These are phyloP conservation scores for Penicillium steckii DNA, from an alignment of 495 filamentous ascomycete genomes.

Conservation along the genomic window DNA sequence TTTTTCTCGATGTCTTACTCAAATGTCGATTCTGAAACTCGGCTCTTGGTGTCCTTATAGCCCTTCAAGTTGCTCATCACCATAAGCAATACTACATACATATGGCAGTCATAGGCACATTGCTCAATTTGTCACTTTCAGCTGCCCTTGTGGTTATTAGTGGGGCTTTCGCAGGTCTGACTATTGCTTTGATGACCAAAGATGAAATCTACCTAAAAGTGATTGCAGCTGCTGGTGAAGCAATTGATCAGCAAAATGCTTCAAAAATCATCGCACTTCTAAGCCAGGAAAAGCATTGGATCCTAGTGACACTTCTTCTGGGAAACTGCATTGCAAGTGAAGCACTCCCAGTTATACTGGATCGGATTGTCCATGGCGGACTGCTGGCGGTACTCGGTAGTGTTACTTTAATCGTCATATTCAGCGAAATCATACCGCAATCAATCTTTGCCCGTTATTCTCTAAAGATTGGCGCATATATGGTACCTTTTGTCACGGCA, in stretches of 20 bases:
- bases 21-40: neutral
- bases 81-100: conserved; percentile 29
- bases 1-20: neutral
- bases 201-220: conserved; percentile 97
- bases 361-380: conserved; percentile 84
- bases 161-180: conserved; percentile 90
- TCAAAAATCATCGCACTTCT: conserved; percentile 71
- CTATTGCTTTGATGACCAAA: conserved; percentile 71
- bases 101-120: conserved; percentile 53
- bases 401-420: conserved; percentile 91
- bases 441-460: conserved; percentile 92
- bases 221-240: conserved; percentile 74
- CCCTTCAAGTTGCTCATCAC: neutral
- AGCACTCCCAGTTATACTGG: conserved; percentile 89
- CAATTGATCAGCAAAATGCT: conserved; percentile 72
- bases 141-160: conserved; percentile 73
- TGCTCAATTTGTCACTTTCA: conserved; percentile 64
- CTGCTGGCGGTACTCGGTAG: conserved; percentile 89
- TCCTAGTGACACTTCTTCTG: conserved; percentile 86
- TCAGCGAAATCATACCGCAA: conserved; percentile 92
- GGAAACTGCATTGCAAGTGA: conserved; percentile 97
- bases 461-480: conserved; percentile 84
- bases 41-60: neutral
- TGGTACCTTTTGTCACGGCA: conserved; percentile 76
- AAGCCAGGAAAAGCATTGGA: conserved; percentile 90